These are phyloP conservation scores for Aphanocladium album DNA, from an alignment of 2,329 filamentous ascomycete species.

Conservation along the genomic window DNA sequence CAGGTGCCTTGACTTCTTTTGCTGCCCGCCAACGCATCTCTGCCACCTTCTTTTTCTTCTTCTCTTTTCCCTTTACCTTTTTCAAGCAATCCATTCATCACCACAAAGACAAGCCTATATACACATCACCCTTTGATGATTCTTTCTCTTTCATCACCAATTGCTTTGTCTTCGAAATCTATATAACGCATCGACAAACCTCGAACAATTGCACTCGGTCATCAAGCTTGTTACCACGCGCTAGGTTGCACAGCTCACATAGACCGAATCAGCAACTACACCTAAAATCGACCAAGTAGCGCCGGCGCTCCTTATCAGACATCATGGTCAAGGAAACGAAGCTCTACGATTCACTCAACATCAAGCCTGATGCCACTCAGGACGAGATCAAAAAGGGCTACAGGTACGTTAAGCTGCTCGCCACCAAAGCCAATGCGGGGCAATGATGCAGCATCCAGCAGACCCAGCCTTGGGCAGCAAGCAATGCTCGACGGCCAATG, in stretches of 20 bases:
- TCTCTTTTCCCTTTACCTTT: not conserved
- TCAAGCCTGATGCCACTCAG: slow-evolving; percentile 75
- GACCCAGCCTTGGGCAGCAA: not conserved
- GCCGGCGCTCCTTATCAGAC: slow-evolving; percentile 18
- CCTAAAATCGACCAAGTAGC: not conserved
- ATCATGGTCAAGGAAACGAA: slow-evolving; percentile 92
- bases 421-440: not conserved
- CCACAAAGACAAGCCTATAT: not conserved
- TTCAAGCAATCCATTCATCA: not conserved
- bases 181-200: not conserved
- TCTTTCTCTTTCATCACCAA: not conserved
- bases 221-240: not conserved
- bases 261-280: not conserved
- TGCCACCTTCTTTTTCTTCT: slow-evolving; percentile 15
- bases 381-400: slow-evolving; percentile 98
- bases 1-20: not conserved
- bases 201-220: not conserved
- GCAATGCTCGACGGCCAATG: not conserved
- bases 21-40: slow-evolving; percentile 10
- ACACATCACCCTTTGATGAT: not conserved
- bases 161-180: not conserved
- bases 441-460: not conserved
- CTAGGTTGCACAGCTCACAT: not conserved
- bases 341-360: slow-evolving; percentile 79
- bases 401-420: slow-evolving; percentile 50